Conservation (phyloP, 805 yeast species). For the Metschnikowia lachancei region DNA sequence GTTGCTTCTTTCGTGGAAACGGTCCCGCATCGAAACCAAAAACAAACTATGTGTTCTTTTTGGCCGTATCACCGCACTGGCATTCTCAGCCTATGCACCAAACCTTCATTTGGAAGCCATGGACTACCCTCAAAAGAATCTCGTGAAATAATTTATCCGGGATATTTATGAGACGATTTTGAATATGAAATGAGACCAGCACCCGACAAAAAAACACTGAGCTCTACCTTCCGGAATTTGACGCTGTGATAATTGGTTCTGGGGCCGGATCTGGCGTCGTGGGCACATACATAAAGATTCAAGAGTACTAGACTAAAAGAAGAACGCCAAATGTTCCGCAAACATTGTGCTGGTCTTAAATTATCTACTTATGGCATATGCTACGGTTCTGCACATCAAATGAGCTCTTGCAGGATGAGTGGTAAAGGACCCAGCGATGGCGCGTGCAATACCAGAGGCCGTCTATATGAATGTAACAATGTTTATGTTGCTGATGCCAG, state of each 20-base stretch:
- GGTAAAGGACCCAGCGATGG: constrained; percentile 45
- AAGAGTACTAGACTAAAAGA: constrained; percentile 33
- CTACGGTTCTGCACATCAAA: constrained; percentile 53
- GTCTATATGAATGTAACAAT: constrained; percentile 46
- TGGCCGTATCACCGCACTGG: constrained; percentile 22
- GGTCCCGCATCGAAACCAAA: constrained; percentile 36
- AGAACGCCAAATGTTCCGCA: constrained; percentile 40
- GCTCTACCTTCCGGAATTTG: constrained; percentile 38
- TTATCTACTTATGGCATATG: constrained; percentile 29
- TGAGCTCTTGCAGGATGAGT: constrained; percentile 51
- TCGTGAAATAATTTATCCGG: constrained; percentile 30
- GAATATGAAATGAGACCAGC: constrained; percentile 30
- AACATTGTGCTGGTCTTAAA: constrained; percentile 25
- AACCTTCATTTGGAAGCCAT: constrained; percentile 36
- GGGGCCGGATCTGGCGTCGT: constrained; percentile 56
- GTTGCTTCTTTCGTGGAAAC: constrained; percentile 39
- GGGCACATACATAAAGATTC: constrained; percentile 45
- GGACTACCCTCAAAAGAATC: constrained; percentile 38
- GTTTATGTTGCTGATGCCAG: constrained; percentile 51
- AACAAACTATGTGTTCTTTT: constrained; percentile 36
- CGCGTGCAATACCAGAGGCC: constrained; percentile 45
- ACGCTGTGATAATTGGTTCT: constrained; percentile 49
- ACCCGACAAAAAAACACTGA: constrained; percentile 30
- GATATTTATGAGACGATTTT: constrained; percentile 24
- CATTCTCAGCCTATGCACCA: constrained; percentile 30